phyloP scores from a whole-genome alignment of 1,284 basidiomycete species.

The Ceratobasidium sp. region DNA sequence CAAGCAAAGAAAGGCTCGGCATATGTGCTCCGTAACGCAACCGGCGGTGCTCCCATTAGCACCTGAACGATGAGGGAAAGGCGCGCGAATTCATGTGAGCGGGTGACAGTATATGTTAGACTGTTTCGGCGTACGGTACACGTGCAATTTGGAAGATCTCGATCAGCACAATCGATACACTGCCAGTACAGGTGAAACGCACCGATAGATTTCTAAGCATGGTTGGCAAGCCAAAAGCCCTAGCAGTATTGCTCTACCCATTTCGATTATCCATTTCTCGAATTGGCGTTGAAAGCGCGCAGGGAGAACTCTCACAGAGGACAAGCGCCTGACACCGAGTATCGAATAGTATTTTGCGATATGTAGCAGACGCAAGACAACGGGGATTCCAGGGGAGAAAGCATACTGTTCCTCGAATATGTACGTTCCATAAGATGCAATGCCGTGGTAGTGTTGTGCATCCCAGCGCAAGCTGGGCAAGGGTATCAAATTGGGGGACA shows the following conservation, averaged over 20 bases:
- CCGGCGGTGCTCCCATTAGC: slow-evolving; percentile 84
- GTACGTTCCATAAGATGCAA: slow-evolving; percentile 74
- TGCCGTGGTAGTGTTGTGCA: slow-evolving; percentile 80
- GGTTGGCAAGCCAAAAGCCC: slow-evolving; percentile 10
- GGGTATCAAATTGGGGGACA: background rate
- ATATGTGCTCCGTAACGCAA: slow-evolving; percentile 78
- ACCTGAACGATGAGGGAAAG: slow-evolving; percentile 78
- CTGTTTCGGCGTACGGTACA: background rate
- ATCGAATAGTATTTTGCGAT: background rate
- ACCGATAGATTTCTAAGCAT: slow-evolving; percentile 66
- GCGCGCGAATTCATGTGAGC: slow-evolving; percentile 69
- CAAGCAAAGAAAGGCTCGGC: slow-evolving; percentile 89
- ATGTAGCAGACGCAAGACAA: slow-evolving; percentile 64
- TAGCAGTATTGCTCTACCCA: background rate
- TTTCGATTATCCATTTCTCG: too few species aligned
- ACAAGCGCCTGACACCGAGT: background rate
- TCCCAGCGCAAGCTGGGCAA: slow-evolving; percentile 84
- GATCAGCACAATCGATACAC: too few species aligned
- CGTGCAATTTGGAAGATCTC: too few species aligned
- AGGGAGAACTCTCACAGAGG: too few species aligned
- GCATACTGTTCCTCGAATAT: slow-evolving; percentile 88
- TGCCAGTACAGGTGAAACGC: slow-evolving; percentile 51
- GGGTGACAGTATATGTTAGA: slow-evolving; percentile 40
- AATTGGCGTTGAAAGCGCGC: background rate
- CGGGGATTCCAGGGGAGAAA: slow-evolving; percentile 81